Base-by-base conservation (phyloP, 23 red algal genomes). In the Gracilariopsis chorda region DNA sequence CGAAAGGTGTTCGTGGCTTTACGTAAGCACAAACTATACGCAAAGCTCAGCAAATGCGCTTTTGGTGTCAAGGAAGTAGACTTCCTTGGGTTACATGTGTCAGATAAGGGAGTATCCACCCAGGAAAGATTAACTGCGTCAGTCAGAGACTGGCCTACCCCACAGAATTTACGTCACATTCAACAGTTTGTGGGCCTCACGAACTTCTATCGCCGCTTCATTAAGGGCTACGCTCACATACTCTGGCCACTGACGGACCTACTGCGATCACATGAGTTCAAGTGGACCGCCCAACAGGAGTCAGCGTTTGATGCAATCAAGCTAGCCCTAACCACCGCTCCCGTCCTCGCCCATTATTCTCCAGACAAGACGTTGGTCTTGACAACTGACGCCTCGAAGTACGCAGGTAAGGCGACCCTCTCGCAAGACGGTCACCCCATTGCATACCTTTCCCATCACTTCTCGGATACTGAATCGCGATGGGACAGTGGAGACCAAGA, bases 401-500 rank as follows among this genome's bases (percentile, higher is more conserved):
- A 69, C 35, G 81, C 81, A 24, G 81, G 67, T 17, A 35, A 35
- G 3, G 81, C 81, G 24, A 49, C 56, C 24, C n/a, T 70, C 7
- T 8, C 16, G 27, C 59, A 86, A 1, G 19, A 41, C 32, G 81
- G 81, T 17, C 81, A 86, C n/a, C n/a, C n/a, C n/a, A n/a, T n/a
- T n/a, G n/a, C n/a, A n/a, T n/a, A n/a, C n/a, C n/a, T n/a, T n/a
- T n/a, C n/a, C n/a, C n/a, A n/a, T n/a, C n/a, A n/a, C n/a, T n/a
- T 46, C 29, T 28, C 51, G 27, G 79, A 83, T 8, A 19, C 0
- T 5, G 79, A 83, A 46, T 42, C 7, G 11, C 1, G 41, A 11
- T 83, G 79, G 79, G 51, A 63, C 63, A 39, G 32, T 62, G 79
- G 51, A 32, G 51, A 83, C 23, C 79, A 83, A 62, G 52, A 83